Percentiles rank a stretch among this genome's conserved stretches.
These are phyloP conservation scores for Penicillium pancosmium DNA, from an alignment of 495 filamentous ascomycete species.

Conservation along the genomic window DNA sequence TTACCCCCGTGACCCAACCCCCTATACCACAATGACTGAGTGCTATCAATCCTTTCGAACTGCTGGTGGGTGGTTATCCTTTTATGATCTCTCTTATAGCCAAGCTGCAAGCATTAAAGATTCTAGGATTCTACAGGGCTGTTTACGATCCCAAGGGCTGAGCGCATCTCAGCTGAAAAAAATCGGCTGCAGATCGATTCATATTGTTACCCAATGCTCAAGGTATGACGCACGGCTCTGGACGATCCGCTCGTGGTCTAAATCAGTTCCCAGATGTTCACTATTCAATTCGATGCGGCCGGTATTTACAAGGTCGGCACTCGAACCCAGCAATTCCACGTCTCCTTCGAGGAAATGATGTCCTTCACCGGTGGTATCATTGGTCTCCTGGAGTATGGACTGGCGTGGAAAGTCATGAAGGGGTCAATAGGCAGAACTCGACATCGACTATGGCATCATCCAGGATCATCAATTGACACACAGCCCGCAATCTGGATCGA, in stretches of 20 bases:
- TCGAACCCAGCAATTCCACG: constrained; percentile 22
- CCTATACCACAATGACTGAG: neutral
- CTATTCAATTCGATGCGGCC: constrained; percentile 28
- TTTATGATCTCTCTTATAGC: no score
- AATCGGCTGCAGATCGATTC: neutral
- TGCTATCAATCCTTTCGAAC: neutral
- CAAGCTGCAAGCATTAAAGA: neutral
- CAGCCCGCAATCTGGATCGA: constrained; percentile 24
- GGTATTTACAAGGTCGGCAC: constrained; percentile 30
- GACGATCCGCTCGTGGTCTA: neutral
- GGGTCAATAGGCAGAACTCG: constrained; percentile 14
- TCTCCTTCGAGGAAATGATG: constrained; percentile 29
- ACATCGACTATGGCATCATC: constrained; percentile 18
- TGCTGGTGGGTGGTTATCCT: neutral
- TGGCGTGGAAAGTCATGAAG: constrained; percentile 19
- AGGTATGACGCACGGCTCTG: neutral
- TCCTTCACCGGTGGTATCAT: constrained; percentile 22
- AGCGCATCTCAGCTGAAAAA: neutral
- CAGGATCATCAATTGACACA: constrained; percentile 8
- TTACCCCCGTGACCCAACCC: neutral
- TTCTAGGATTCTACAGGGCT: neutral
- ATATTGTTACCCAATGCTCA: neutral
- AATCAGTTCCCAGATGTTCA: constrained; percentile 15
- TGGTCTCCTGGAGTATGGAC: constrained; percentile 27
- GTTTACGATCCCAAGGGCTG: neutral